Base-by-base conservation (phyloP, 2,329 filamentous ascomycete species). In the Fusarium neocosmosporiellum region DNA sequence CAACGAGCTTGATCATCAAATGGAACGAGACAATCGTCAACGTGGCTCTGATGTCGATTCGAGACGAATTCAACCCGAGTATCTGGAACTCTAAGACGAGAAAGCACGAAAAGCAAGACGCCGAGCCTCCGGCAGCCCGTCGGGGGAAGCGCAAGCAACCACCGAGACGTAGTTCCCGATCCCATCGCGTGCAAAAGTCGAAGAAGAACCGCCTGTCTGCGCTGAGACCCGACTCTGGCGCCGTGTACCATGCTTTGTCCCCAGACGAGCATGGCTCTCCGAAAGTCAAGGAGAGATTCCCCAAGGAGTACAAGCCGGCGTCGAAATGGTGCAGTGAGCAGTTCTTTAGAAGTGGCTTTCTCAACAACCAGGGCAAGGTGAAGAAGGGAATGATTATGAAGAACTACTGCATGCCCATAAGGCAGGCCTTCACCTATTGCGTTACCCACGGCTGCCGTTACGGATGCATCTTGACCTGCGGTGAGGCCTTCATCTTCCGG, bases 381-480 rank as follows among this genome's bases (percentile, higher is more conserved):
- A 34, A n/a, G 20, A 14, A 18, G 2, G 39, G 41, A 18, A 10
- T 20, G 36, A 10, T 22, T 5, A 43, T n/a, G n/a, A 27, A 57
- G 24, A 54, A 66, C n/a, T 43, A 55, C 4, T 59, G 55, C 14
- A 54, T 39, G 70, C 70, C 70, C 5, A 66, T 72, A 20, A 54
- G 57, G 37, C 70, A 72, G 29, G 70, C 70, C 14, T 70, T 46
- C 41, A 62, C 67, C 2, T 72, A 72, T 41, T 72, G 66, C 34
- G 34, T 72, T 27, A 7, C 61, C 22, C n/a, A 66, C 57, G 34
- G 43, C 14, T 72, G 70, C 14, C 70, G 70, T 27, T 72, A 72
- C 37, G 70, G 70, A 18, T 72, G 70, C 22, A 70, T 72, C 65
- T 36, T 70, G 31, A 70, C 70, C 24, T 72, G 67, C 11, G 24